These are phyloP conservation scores for Cylindrotheca fusiformis DNA, from an alignment of 108 stramenopile species.

Conservation along the genomic window DNA sequence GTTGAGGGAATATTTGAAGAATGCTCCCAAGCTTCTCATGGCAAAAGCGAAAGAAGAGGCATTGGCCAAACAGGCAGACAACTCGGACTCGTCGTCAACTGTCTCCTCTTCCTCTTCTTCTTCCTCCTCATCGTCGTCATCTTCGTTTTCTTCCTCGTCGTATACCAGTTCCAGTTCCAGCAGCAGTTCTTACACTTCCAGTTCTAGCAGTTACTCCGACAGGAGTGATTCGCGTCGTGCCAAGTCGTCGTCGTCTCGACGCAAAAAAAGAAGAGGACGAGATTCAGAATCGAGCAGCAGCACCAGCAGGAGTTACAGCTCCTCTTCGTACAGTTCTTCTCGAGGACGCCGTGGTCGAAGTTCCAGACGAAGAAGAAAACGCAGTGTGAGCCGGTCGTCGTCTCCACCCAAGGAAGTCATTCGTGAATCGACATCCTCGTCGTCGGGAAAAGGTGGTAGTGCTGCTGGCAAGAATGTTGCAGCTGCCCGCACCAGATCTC, in stretches of 20 bases:
- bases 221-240: background rate
- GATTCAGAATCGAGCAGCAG: constrained; percentile 1
- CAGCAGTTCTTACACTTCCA: background rate
- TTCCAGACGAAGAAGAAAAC: background rate
- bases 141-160: constrained; percentile 41
- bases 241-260: background rate
- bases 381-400: too few relatives aligned
- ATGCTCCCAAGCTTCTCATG: constrained; percentile 86
- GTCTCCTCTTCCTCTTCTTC: constrained; percentile 51
- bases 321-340: constrained; percentile 8
- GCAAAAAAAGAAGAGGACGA: background rate
- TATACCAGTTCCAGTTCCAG: constrained; percentile 4
- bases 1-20: constrained; percentile 91
- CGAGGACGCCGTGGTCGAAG: constrained; percentile 2
- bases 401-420: too few relatives aligned
- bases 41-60: constrained; percentile 70
- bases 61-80: constrained; percentile 44
- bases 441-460: background rate
- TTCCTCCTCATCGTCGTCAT: constrained; percentile 42
- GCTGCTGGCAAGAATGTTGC: background rate
- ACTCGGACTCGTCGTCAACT: constrained; percentile 53
- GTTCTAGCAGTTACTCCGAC: constrained; percentile 5
- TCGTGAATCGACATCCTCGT: constrained; percentile 5
- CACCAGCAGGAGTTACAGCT: constrained; percentile 4
- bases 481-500: background rate